phyloP scores from a whole-genome alignment of 148 eudicot genomes.

The Persicaria tinctoria region DNA sequence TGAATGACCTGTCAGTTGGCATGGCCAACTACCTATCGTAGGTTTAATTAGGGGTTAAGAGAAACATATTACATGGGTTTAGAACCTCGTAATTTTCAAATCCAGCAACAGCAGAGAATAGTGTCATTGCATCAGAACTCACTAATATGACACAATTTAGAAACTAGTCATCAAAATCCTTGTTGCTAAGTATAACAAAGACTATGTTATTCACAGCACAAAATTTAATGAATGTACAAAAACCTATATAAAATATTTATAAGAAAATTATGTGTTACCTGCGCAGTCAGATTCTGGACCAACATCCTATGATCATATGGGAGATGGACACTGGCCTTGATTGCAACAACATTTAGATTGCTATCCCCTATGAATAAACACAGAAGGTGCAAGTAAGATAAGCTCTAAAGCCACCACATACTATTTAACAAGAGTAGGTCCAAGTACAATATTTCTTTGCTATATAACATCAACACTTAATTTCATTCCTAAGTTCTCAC shows the following conservation, averaged over 20 bases:
- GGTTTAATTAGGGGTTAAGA: background rate
- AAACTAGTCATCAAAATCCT: background rate
- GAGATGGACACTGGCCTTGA: slow-evolving; percentile 80
- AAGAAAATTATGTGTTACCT: slow-evolving; percentile 35
- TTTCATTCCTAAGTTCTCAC: too few relatives aligned
- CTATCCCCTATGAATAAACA: slow-evolving; percentile 46
- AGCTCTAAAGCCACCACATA: background rate
- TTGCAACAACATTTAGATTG: slow-evolving; percentile 56
- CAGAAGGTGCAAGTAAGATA: slow-evolving; percentile 11
- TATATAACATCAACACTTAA: too few relatives aligned
- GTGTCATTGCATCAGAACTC: background rate
- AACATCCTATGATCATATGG: slow-evolving; percentile 61
- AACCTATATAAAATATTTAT: background rate
- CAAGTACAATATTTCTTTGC: background rate
- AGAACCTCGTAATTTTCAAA: background rate
- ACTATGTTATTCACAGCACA: background rate
- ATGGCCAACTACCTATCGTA: background rate
- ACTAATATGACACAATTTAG: background rate
- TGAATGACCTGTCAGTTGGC: background rate
- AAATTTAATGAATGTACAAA: background rate
- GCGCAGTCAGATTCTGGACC: slow-evolving; percentile 83
- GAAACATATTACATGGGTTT: background rate
- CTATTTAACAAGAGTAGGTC: background rate
- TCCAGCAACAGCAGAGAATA: background rate
- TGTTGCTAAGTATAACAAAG: background rate